Percentiles rank a stretch among this genome's conserved stretches.
Conservation (phyloP, 805 yeast genomes). For the Suhomyces kilbournensis region DNA sequence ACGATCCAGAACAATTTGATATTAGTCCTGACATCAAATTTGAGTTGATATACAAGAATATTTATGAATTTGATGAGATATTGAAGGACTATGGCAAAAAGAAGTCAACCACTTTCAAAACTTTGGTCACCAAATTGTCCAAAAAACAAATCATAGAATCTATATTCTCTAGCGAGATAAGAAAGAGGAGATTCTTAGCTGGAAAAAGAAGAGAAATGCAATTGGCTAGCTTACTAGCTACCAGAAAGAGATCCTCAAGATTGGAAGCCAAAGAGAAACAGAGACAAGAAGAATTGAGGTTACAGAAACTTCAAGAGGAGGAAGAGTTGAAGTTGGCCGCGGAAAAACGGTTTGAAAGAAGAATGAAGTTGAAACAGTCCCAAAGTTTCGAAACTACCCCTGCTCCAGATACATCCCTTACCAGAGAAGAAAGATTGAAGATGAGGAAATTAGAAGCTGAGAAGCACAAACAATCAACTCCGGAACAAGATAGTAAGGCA, state of each 20-base stretch:
- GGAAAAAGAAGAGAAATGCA: conserved; percentile 62
- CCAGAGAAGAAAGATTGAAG: conserved; percentile 33
- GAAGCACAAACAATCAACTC: neutral
- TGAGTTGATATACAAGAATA: conserved; percentile 29
- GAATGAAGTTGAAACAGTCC: conserved; percentile 31
- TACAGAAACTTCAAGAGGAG: conserved; percentile 44
- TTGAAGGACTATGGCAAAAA: conserved; percentile 11
- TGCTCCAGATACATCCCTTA: conserved; percentile 13
- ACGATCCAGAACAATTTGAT: conserved; percentile 29
- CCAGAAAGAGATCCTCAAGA: conserved; percentile 73
- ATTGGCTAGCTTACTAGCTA: conserved; percentile 58
- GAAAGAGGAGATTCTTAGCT: conserved; percentile 50
- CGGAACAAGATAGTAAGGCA: neutral
- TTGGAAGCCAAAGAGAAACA: conserved; percentile 60
- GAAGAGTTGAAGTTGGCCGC: conserved; percentile 44
- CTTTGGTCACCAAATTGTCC: conserved; percentile 16
- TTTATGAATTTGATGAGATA: conserved; percentile 27
- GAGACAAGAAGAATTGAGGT: conserved; percentile 51
- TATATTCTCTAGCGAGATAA: conserved; percentile 42
- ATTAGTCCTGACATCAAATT: conserved; percentile 21
- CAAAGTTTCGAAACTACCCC: conserved; percentile 14
- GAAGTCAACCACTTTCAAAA: conserved; percentile 28
- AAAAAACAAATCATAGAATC: conserved; percentile 17
- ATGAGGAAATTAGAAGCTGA: conserved; percentile 25
- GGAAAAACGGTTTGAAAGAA: conserved; percentile 39